A percentile compares a stretch with the other conserved stretches of the same genome.
Conservation (phyloP, 2,329 filamentous ascomycete genomes). For the Fusarium austroafricanum region DNA sequence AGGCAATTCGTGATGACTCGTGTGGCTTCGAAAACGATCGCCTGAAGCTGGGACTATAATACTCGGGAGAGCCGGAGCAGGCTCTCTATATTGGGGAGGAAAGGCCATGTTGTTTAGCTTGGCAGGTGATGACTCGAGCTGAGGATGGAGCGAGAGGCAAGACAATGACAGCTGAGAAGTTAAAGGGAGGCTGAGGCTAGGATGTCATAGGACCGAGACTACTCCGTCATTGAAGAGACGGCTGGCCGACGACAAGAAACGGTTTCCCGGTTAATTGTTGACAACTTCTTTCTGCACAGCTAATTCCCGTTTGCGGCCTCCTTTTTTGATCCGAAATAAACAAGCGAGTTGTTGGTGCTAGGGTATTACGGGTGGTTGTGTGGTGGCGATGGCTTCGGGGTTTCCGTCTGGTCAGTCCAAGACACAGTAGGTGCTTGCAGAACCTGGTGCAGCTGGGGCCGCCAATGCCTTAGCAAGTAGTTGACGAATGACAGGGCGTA, state of each 20-base stretch:
- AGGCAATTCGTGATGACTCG: conserved; percentile 47
- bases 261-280: conserved; percentile 13
- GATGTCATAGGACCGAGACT: conserved; percentile 40
- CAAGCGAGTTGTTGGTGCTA: conserved; percentile 37
- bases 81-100: conserved; percentile 53
- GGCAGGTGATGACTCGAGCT: conserved; percentile 41
- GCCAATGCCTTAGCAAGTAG: conserved; percentile 28
- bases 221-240: conserved; percentile 43
- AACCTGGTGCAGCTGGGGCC: conserved; percentile 43
- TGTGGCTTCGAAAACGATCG: conserved; percentile 46
- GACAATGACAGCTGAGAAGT: conserved; percentile 46
- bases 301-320: conserved; percentile 18
- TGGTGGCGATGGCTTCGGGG: conserved; percentile 46
- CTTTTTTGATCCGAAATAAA: conserved; percentile 18
- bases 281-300: not conserved
- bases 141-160: conserved; percentile 43
- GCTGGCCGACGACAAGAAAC: conserved; percentile 13
- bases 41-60: conserved; percentile 50
- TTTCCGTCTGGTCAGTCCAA: conserved; percentile 38
- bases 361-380: conserved; percentile 38
- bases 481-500: conserved; percentile 41
- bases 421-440: conserved; percentile 29
- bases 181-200: conserved; percentile 35
- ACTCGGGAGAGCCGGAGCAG: conserved; percentile 51
- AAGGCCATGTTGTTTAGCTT: conserved; percentile 51